A percentile compares a stretch with the other conserved stretches of the same genome.
Evolutionary conservation across 129 eudicot species (phyloP).

Genomic region (Scalesia atractyloides): DNA sequence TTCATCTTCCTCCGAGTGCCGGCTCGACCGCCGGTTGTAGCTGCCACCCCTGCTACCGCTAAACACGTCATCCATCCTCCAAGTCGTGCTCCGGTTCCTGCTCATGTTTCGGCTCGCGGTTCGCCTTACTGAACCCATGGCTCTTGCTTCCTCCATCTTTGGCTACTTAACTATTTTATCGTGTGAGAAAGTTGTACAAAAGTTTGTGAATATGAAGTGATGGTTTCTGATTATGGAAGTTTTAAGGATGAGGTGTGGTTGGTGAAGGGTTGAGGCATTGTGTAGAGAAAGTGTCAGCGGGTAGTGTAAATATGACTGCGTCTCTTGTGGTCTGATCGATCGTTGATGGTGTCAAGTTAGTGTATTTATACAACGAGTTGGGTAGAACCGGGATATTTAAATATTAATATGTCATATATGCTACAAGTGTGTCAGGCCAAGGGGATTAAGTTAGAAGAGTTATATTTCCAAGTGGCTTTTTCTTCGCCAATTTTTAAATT

Average conservation of each 20-base stretch:
- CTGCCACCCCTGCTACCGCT: slow-evolving; percentile 26
- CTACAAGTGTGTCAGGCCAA: neutral
- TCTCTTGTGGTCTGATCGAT: slow-evolving; percentile 1
- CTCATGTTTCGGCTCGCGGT: slow-evolving; percentile 37
- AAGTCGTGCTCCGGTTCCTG: slow-evolving; percentile 37
- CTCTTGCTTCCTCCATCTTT: slow-evolving; percentile 30
- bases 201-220: slow-evolving; percentile 9
- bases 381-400: neutral
- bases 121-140: slow-evolving; percentile 31
- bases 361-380: slow-evolving; percentile 24
- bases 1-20: slow-evolving; percentile 52
- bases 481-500: neutral
- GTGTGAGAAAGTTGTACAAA: neutral
- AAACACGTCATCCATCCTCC: slow-evolving; percentile 44
- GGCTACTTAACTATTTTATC: neutral
- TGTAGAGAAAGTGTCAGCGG: slow-evolving; percentile 22
- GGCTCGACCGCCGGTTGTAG: slow-evolving; percentile 43
- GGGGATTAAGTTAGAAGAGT: neutral
- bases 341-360: slow-evolving; percentile 33
- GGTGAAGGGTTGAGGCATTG: slow-evolving; percentile 36
- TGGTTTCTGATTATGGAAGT: neutral
- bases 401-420: neutral
- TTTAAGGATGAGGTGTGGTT: slow-evolving; percentile 29
- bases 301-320: slow-evolving; percentile 2
- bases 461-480: slow-evolving; percentile 18